Base-by-base conservation (phyloP, 2,329 filamentous ascomycete genomes). In the Talaromyces sp. region DNA sequence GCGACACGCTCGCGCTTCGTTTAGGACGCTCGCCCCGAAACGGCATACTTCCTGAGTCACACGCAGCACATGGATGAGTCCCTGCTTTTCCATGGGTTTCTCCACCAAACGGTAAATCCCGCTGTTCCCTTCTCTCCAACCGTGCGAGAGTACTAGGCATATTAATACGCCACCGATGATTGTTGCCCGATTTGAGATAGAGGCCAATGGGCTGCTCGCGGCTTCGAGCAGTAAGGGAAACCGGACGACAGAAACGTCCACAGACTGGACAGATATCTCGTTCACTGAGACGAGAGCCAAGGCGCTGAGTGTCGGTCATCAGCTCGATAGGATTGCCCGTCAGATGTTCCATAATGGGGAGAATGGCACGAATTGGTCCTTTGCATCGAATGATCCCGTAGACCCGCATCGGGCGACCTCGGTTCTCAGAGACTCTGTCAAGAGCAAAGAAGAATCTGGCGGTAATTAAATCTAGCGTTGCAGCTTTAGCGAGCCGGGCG, bases 141-240 rank as follows among this genome's bases (percentile, higher is more conserved):
- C n/a, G n/a, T n/a, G n/a, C n/a, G n/a, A n/a, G n/a, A n/a, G 56
- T 12, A 57, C 53, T 41, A 67, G 56, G 3, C 64, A n/a, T 62
- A 12, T 62, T 59, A 27, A 67, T 65, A 26, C 62, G 61, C 64
- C 58, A 68, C 14, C 55, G 50, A 35, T 52, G 54, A 27, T 66
- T 63, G 1, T 51, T 50, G 35, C 58, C 43, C 26, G 58, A 43
- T 52, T 63, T 53, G 21, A 68, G 38, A 51, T 62, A 67, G 38
- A 68, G 61, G 32, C 64, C 65, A 3, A 66, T 46, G 14, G 51
- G 55, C 27, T 66, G 38, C 11, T 63, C 59, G 1, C 59, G 51
- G 41, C 65, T 46, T 24, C 52, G 50, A 3, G 63, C 31, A 5
- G 64, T 35, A 31, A 67, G 48, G 11, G 62, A 63, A 14, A 67